These are phyloP conservation scores for Pseudotulostoma volvatum DNA, from an alignment of 495 filamentous ascomycete species.

Conservation along the genomic window DNA sequence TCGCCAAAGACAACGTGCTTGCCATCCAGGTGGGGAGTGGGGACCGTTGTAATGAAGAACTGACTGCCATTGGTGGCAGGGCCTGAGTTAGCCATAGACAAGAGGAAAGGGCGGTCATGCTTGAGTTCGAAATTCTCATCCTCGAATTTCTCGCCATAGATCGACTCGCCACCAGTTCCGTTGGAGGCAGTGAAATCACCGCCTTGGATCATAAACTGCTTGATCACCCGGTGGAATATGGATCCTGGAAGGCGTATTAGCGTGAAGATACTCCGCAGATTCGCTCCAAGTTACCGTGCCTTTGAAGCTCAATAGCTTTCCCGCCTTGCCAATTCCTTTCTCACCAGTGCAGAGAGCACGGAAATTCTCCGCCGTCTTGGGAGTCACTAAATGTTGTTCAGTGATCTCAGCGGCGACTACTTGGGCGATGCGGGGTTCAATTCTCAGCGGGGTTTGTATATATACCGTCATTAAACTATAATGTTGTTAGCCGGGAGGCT, in stretches of 20 bases:
- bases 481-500: slow-evolving; percentile 12
- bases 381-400: slow-evolving; percentile 43
- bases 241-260: slow-evolving; percentile 33
- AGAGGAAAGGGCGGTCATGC: slow-evolving; percentile 86
- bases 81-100: slow-evolving; percentile 96
- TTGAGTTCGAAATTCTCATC: slow-evolving; percentile 93
- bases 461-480: slow-evolving; percentile 59
- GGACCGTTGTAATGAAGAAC: slow-evolving; percentile 94
- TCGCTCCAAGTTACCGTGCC: slow-evolving; percentile 17
- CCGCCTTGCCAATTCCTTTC: slow-evolving; percentile 73
- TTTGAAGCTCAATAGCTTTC: slow-evolving; percentile 64
- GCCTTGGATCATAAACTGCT: slow-evolving; percentile 98
- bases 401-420: slow-evolving; percentile 5
- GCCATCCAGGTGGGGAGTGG: slow-evolving; percentile 81
- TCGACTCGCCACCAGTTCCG: slow-evolving; percentile 91
- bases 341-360: slow-evolving; percentile 81
- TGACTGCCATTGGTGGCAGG: slow-evolving; percentile 89
- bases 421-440: too few species aligned
- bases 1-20: slow-evolving; percentile 66
- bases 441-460: too few species aligned
- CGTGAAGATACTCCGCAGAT: too few species aligned
- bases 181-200: slow-evolving; percentile 96
- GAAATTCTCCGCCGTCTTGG: slow-evolving; percentile 92
- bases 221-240: slow-evolving; percentile 93
- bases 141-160: slow-evolving; percentile 95